Percentiles rank a stretch among this genome's conserved stretches.
Evolutionary conservation across 2,329 filamentous ascomycete species (phyloP).

Genomic region (Verruconis gallopava): DNA sequence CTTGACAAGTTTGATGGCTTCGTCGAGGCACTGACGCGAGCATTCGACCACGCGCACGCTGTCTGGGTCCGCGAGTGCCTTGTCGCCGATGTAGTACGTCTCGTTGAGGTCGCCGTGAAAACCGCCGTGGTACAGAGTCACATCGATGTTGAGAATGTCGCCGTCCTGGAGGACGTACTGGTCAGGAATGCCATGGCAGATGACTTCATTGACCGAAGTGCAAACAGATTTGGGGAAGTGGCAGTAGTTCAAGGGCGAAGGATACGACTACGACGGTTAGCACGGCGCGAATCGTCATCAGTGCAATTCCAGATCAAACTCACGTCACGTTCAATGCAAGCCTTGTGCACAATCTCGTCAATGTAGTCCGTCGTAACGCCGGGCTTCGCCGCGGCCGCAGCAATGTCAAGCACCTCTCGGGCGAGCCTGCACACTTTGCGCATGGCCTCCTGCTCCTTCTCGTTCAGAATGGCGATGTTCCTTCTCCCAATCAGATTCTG

Average conservation of each 20-base stretch:
- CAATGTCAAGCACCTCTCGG: constrained; percentile 85
- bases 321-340: constrained; percentile 84
- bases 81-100: constrained; percentile 94
- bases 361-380: constrained; percentile 93
- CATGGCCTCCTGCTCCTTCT: constrained; percentile 76
- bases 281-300: background rate
- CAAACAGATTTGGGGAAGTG: constrained; percentile 97
- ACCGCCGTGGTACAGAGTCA: constrained; percentile 84
- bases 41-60: constrained; percentile 84
- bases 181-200: constrained; percentile 97
- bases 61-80: constrained; percentile 70
- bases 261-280: constrained; percentile 60
- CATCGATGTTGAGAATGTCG: constrained; percentile 94
- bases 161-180: constrained; percentile 76
- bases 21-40: constrained; percentile 76
- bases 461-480: constrained; percentile 71
- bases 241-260: constrained; percentile 88
- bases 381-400: constrained; percentile 70
- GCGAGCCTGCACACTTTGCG: constrained; percentile 78
- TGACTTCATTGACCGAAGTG: constrained; percentile 91
- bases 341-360: constrained; percentile 88
- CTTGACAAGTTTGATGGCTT: constrained; percentile 83
- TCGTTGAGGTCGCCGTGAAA: constrained; percentile 97
- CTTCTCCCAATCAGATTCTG: constrained; percentile 56
- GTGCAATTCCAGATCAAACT: constrained; percentile 21